Percentiles rank a stretch among this genome's conserved stretches.
Evolutionary conservation across 2,329 filamentous ascomycete genomes (phyloP).

Genomic region (Aspergillus sp.): DNA sequence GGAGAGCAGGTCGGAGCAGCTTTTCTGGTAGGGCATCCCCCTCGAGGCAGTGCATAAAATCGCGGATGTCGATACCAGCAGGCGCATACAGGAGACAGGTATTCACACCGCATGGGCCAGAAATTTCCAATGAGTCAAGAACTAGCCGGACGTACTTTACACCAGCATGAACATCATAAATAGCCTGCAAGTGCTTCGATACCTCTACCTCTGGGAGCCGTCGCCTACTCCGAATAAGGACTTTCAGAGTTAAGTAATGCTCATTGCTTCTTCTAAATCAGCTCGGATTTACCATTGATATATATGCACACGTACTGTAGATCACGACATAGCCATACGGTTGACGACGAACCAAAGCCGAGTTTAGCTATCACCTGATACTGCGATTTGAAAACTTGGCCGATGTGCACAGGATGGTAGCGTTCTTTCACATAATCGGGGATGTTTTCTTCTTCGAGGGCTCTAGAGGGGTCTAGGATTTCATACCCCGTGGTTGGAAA

Average conservation of each 20-base stretch:
- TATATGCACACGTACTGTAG: slow-evolving; percentile 10
- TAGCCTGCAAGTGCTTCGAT: slow-evolving; percentile 23
- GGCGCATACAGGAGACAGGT: slow-evolving; percentile 26
- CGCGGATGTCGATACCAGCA: slow-evolving; percentile 16
- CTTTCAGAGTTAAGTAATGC: slow-evolving; percentile 16
- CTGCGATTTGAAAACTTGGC: slow-evolving; percentile 17
- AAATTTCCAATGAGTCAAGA: slow-evolving; percentile 30
- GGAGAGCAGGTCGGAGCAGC: slow-evolving; percentile 52
- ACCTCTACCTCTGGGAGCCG: slow-evolving; percentile 24
- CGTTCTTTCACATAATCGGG: slow-evolving; percentile 14
- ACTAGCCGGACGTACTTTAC: slow-evolving; percentile 22
- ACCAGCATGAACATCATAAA: slow-evolving; percentile 19
- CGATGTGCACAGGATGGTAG: slow-evolving; percentile 17
- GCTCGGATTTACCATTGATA: background rate
- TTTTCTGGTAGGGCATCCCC: slow-evolving; percentile 21
- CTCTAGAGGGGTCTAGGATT: slow-evolving; percentile 4
- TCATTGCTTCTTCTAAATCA: slow-evolving; percentile 11
- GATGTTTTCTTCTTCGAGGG: slow-evolving; percentile 17
- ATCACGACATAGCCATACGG: slow-evolving; percentile 25
- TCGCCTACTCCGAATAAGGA: slow-evolving; percentile 14
- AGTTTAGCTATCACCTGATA: slow-evolving; percentile 27
- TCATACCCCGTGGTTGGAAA: slow-evolving; percentile 15
- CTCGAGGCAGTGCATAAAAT: slow-evolving; percentile 23
- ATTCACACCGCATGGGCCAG: slow-evolving; percentile 23
- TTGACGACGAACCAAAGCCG: slow-evolving; percentile 24